Evolutionary conservation across 495 filamentous ascomycete species (phyloP), one percentile per base, ranked within the genome.

Genomic region (Annulohypoxylon maeteangense): DNA sequence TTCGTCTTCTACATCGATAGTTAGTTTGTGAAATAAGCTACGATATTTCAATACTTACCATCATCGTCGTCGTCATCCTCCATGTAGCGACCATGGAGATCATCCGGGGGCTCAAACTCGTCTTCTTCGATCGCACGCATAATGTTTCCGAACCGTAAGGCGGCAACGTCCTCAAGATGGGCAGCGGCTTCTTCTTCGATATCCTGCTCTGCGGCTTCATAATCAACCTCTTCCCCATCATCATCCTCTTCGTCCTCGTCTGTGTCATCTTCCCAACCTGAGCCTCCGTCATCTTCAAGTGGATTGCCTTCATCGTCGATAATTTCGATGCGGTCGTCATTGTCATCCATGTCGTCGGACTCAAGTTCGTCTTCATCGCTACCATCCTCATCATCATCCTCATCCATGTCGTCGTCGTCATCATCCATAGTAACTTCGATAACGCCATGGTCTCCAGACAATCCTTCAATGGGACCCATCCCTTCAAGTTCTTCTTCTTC

Each of bases 371-470:
- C 82, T 11, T 83, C 83, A 14, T 88, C 87, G 62, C 86, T 82
- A 36, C 82, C 86, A 38, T 85, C 84, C 27, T 82, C 82, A 50
- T 86, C 86, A 54, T 86, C 86, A 60, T 85, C 83, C 54, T 88
- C 85, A n/a, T 87, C 83, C 50, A 86, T 84, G 50, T 91, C 90
- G 18, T 90, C 85, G 6, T 88, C 88, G 20, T 90, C 90, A 62
- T 93, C 92, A 57, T 93, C 89, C 77, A 95, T 92, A 66, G 97
- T 90, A 81, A 95, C 93, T 73, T 97, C 89, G 61, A 93, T 87
- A 76, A 93, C 86, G 48, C 85, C 89, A 40, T 88, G 84, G 57
- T 95, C 91, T 23, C 94, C 94, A 48, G 91, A 84, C 51, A 96
- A 84, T 62, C 94, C 94, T 87, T 96, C 94, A 61, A 97, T 91